phyloP scores from a whole-genome alignment of 345 rosid species.

The Kernera saxatilis region DNA sequence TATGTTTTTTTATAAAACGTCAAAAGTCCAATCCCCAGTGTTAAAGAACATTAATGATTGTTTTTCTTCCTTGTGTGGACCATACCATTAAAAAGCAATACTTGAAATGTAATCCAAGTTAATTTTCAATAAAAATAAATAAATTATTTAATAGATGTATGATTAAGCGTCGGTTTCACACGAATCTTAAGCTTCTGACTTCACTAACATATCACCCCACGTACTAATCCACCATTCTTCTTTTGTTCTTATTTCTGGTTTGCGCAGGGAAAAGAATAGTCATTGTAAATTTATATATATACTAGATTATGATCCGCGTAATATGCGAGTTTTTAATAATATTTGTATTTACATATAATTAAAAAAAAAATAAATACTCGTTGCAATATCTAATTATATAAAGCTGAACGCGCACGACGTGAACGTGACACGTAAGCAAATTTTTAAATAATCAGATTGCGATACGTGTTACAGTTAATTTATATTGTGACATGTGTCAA shows the following conservation, averaged over 20 bases:
- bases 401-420: no score
- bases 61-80: neutral
- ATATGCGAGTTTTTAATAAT: no score
- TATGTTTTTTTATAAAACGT: neutral
- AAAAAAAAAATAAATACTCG: no score
- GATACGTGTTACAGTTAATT: no score
- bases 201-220: neutral
- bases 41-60: neutral
- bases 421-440: no score
- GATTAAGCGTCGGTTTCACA: conserved; percentile 18
- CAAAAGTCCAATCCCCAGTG: neutral
- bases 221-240: neutral
- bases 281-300: neutral
- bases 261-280: neutral
- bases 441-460: no score
- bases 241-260: neutral
- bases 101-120: conserved; percentile 15
- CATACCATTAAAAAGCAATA: neutral
- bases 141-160: neutral
- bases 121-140: neutral
- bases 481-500: no score
- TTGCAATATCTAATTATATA: no score
- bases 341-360: no score
- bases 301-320: no score
- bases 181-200: conserved; percentile 1